phyloP scores from a whole-genome alignment of 768 basidiomycete genomes.

The Boletus subcaerulescens region DNA sequence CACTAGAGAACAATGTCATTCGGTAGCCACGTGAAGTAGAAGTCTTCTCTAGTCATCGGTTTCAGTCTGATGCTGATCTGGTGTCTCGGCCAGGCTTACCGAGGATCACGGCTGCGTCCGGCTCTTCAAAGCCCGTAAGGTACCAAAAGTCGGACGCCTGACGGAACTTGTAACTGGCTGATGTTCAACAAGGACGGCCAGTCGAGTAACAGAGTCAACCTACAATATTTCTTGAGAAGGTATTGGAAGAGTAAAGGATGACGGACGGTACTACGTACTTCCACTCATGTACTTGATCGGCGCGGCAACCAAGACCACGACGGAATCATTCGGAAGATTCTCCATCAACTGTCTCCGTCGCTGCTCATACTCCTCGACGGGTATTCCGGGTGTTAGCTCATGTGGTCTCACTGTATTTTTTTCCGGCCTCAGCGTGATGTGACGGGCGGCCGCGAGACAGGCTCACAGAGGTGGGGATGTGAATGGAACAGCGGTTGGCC shows the following conservation, averaged over 20 bases:
- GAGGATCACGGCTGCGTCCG: slow-evolving; percentile 84
- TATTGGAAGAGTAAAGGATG: slow-evolving; percentile 9
- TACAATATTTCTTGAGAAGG: slow-evolving; percentile 67
- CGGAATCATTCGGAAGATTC: slow-evolving; percentile 62
- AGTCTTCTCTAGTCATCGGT: slow-evolving; percentile 53
- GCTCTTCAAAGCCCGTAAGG: slow-evolving; percentile 93
- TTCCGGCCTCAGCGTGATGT: slow-evolving; percentile 1
- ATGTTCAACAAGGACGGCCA: slow-evolving; percentile 8
- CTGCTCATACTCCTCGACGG: slow-evolving; percentile 70
- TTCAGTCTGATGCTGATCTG: background rate
- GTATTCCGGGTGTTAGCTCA: slow-evolving; percentile 84
- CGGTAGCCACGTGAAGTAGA: slow-evolving; percentile 73
- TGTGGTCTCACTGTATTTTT: slow-evolving; percentile 45
- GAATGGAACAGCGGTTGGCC: slow-evolving; percentile 78
- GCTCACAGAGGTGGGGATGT: slow-evolving; percentile 78
- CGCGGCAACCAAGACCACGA: slow-evolving; percentile 76
- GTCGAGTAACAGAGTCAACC: slow-evolving; percentile 28
- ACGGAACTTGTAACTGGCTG: slow-evolving; percentile 85
- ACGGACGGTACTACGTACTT: slow-evolving; percentile 47
- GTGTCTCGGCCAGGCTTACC: slow-evolving; percentile 41
- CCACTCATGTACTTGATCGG: slow-evolving; percentile 83
- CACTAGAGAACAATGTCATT: slow-evolving; percentile 81
- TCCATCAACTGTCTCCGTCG: slow-evolving; percentile 72
- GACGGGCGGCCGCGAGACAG: background rate
- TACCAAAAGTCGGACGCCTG: slow-evolving; percentile 95